phyloP scores from a whole-genome alignment of 2,329 filamentous ascomycete genomes.

The Truncatella angustata region DNA sequence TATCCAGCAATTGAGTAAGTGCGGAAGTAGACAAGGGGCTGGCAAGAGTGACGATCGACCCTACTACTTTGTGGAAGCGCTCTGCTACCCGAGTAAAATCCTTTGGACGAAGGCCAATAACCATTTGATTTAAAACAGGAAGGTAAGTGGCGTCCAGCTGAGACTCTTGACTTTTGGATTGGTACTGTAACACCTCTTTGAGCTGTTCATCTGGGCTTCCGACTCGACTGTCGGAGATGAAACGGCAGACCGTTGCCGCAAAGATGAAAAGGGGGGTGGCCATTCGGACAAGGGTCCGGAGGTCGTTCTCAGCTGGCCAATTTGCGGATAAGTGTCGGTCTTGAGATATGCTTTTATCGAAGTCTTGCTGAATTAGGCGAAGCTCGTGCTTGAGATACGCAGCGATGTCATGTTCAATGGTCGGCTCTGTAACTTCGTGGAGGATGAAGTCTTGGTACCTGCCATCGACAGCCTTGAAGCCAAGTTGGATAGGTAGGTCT shows the following conservation, averaged over 20 bases:
- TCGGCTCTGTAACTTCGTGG: conserved; percentile 28
- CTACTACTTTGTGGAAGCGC: neutral
- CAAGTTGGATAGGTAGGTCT: conserved; percentile 31
- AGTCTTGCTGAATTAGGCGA: conserved; percentile 21
- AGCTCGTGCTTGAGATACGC: conserved; percentile 28
- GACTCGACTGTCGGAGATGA: conserved; percentile 18
- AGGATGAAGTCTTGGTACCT: conserved; percentile 28
- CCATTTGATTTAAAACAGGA: neutral
- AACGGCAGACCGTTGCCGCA: conserved; percentile 29
- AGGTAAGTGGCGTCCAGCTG: neutral
- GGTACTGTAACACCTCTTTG: neutral
- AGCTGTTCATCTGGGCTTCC: neutral
- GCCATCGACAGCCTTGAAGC: conserved; percentile 26
- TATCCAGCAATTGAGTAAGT: neutral
- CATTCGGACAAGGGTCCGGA: conserved; percentile 15
- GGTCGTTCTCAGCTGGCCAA: neutral
- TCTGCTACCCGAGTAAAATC: neutral
- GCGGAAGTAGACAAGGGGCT: neutral
- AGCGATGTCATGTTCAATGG: conserved; percentile 34
- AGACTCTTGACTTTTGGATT: neutral
- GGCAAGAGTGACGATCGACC: neutral
- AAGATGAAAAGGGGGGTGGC: conserved; percentile 34
- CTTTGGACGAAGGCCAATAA: neutral
- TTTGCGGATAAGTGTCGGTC: conserved; percentile 7
- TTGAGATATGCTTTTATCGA: conserved; percentile 13